Evolutionary conservation across 169 alveolate genomes (phyloP), one percentile per base, ranked within the genome.

Genomic region (Plasmodium knowlesi): DNA sequence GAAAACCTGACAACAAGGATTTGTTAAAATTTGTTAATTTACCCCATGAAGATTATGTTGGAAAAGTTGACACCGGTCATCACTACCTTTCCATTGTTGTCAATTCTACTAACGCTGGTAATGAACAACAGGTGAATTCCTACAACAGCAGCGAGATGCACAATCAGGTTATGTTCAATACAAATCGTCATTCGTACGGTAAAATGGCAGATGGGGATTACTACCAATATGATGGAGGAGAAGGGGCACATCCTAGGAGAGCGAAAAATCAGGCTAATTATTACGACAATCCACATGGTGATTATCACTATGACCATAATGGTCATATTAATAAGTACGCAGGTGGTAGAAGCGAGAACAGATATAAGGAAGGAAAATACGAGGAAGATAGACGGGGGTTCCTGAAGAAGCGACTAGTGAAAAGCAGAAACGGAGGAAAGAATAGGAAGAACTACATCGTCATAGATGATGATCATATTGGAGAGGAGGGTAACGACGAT

Each of bases 11-110:
- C 30, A 73, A 70, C 39, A 91, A 82, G 39, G 98, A 96, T 71
- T 74, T 92, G 43, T 37, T 92, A 32, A 92, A 90, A 57, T 93
- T 92, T 85, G 92, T 76, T 34, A 92, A 76, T 25, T 73, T 93
- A 19, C 97, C 95, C 14, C 84, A 95, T 19, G 96, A 96, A 54
- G 96, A 96, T 25, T 83, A 81, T 61, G 95, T 97, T 50, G 98
- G 97, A 1, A 93, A 74, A 82, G 86, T 97, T 22, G 96, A 93
- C 12, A 95, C 96, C n/a, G 94, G 95, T 0, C 95, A 91, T 61
- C 97, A 95, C 70, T 80, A 83, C 80, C 74, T 95, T 39, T 85
- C 96, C 19, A 93, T 95, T 71, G 91, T 92, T 71, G 95, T 95
- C n/a, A 95, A 90, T 86, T 84, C 96, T 14, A 92, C 96, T 32